Conservation (phyloP, 2,329 filamentous ascomycete species). For the Scytalidium sp. region DNA sequence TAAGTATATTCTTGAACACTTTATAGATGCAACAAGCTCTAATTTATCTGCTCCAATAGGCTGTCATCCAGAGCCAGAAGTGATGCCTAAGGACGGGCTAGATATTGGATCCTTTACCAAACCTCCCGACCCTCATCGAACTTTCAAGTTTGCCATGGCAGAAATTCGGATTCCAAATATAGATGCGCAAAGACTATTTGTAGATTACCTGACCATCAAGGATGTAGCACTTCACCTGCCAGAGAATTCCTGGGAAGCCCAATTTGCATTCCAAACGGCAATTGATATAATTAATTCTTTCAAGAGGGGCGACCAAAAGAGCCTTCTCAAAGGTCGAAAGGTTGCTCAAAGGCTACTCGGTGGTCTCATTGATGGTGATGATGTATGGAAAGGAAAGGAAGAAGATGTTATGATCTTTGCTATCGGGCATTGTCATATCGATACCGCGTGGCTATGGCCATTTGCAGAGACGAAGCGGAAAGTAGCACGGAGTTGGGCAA, state of each 20-base stretch:
- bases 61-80: no score
- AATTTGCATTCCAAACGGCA: conserved; percentile 58
- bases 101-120: no score
- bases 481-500: conserved; percentile 67
- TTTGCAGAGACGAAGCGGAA: conserved; percentile 70
- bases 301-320: conserved; percentile 54
- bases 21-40: conserved; percentile 53
- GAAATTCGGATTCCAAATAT: conserved; percentile 62
- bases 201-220: conserved; percentile 64
- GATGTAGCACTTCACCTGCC: conserved; percentile 67
- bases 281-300: conserved; percentile 66
- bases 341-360: conserved; percentile 61
- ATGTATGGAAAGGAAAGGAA: conserved; percentile 55
- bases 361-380: conserved; percentile 53
- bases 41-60: no score
- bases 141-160: conserved; percentile 53
- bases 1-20: conserved; percentile 39
- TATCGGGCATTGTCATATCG: conserved; percentile 68
- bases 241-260: conserved; percentile 58
- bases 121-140: conserved; percentile 56
- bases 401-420: conserved; percentile 56
- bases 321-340: conserved; percentile 52
- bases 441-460: conserved; percentile 70
- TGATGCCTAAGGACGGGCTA: no score
- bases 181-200: conserved; percentile 55